Base-by-base conservation (phyloP, 2,329 filamentous ascomycete species). In the Coleophoma eucalyptorum region DNA sequence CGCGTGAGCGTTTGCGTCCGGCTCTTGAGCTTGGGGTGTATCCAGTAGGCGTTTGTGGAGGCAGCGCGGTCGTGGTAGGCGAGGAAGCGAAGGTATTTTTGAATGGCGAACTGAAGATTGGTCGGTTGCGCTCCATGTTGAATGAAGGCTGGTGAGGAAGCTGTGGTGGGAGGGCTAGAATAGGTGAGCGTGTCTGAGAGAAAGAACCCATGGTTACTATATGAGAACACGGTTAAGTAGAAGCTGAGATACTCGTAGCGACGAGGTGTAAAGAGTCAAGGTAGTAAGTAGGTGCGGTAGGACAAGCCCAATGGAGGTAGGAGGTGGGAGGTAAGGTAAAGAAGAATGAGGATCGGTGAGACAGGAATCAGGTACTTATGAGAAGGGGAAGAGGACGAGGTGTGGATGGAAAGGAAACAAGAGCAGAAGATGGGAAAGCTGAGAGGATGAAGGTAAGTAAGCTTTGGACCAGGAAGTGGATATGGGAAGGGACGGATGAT, bases 1-100 rank as follows among this genome's bases (percentile, higher is more conserved):
- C 85, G 64, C 87, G 80, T 55, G 86, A 89, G 59, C 88, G 84
- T 72, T 92, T 92, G 65, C 86, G 84, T 58, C 87, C 85, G 59
- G 81, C 80, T n/a, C 67, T 66, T 40, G 64, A 62, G 33, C 48
- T 38, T 26, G 59, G 56, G n/a, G 54, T 52, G 12, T 53, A 49
- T 19, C 49, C 47, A 26, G 56, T 49, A 6, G 58, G 58, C 26
- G 56, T 57, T 6, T 50, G 50, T 33, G 46, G 56, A 37, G 62
- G 54, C 59, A 62, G 62, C 15, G 60, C 50, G 18, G 57, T 54
- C 16, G 53, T 55, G 15, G 56, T n/a, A 10, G 58, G 50, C 44
- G 60, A 59, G 43, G 55, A 51, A 35, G 52, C 51, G 38, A 50
- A 43, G 43, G 51, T 49, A 31, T 57, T 59, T 19, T 10, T 32